Percentiles rank a stretch among this genome's conserved stretches.
Conservation (phyloP, 495 filamentous ascomycete genomes). For the Aspergillus incahuasiensis region DNA sequence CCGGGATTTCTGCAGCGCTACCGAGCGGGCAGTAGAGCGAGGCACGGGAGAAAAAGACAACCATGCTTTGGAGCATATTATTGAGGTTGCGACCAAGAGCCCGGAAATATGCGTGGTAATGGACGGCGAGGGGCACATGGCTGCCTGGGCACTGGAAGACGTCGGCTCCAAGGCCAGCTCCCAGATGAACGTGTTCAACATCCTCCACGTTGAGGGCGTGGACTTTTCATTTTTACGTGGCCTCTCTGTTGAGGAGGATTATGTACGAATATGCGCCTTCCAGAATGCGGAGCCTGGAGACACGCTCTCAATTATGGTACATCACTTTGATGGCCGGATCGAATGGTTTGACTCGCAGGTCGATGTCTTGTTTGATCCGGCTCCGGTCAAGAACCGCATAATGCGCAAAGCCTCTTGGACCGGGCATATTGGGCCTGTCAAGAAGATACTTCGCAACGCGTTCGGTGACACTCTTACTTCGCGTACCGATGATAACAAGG, state of each 20-base stretch:
- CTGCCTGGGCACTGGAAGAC: slow-evolving; percentile 91
- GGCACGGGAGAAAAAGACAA: slow-evolving; percentile 56
- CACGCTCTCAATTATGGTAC: slow-evolving; percentile 70
- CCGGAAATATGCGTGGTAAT: slow-evolving; percentile 86
- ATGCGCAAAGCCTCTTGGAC: slow-evolving; percentile 63
- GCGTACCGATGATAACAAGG: slow-evolving; percentile 71
- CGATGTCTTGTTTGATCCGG: slow-evolving; percentile 77
- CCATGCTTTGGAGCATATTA: slow-evolving; percentile 73
- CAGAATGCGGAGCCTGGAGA: slow-evolving; percentile 54
- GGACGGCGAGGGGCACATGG: slow-evolving; percentile 82
- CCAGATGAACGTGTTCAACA: slow-evolving; percentile 74
- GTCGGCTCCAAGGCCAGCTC: slow-evolving; percentile 69
- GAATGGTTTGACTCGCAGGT: slow-evolving; percentile 75
- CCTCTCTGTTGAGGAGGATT: slow-evolving; percentile 40
- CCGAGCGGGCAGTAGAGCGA: slow-evolving; percentile 68
- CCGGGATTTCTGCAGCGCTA: slow-evolving; percentile 70
- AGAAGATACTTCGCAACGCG: slow-evolving; percentile 79
- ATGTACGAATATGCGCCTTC: slow-evolving; percentile 72
- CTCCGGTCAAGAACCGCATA: slow-evolving; percentile 60
- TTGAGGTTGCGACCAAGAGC: slow-evolving; percentile 76
- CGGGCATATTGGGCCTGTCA: slow-evolving; percentile 74
- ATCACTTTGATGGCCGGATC: slow-evolving; percentile 82
- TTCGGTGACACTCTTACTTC: slow-evolving; percentile 78
- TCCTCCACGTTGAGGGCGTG: slow-evolving; percentile 73
- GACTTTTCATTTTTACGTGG: slow-evolving; percentile 60